phyloP scores from a whole-genome alignment of 2,329 filamentous ascomycete genomes.

The Hymenoscyphus albidus region DNA sequence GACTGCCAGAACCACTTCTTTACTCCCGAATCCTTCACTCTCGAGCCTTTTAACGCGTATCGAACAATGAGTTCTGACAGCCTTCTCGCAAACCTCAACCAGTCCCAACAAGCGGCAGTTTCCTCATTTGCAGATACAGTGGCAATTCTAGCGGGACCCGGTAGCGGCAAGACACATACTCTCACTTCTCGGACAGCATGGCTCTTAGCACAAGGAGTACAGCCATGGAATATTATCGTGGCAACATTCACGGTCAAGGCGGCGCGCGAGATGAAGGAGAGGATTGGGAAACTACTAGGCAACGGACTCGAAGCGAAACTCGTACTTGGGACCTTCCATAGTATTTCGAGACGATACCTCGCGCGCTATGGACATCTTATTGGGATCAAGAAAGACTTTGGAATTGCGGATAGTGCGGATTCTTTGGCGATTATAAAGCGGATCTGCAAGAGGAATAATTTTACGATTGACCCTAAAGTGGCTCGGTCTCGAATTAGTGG shows the following conservation, averaged over 20 bases:
- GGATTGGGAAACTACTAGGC: constrained; percentile 78
- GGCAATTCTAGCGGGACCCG: constrained; percentile 64
- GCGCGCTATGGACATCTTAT: constrained; percentile 80
- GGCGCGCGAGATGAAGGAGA: constrained; percentile 86
- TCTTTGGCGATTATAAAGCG: constrained; percentile 74
- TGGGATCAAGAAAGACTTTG: constrained; percentile 77
- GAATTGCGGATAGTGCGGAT: constrained; percentile 83
- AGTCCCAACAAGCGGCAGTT: constrained; percentile 60
- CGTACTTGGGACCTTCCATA: constrained; percentile 91
- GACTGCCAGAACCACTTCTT: background rate
- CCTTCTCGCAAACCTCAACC: constrained; percentile 59
- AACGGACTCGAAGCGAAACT: constrained; percentile 70
- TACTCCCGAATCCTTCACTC: background rate
- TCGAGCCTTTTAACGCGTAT: background rate
- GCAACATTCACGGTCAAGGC: constrained; percentile 98
- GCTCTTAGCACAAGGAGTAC: constrained; percentile 69
- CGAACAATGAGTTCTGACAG: constrained; percentile 29
- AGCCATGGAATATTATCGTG: constrained; percentile 85
- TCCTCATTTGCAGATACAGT: constrained; percentile 54
- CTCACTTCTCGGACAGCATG: constrained; percentile 89
- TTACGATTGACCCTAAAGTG: constrained; percentile 63
- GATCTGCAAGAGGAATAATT: constrained; percentile 71
- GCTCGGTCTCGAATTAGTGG: constrained; percentile 76
- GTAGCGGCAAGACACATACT: constrained; percentile 90
- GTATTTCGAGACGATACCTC: constrained; percentile 81